These are phyloP conservation scores for Naganishia albida DNA, from an alignment of 1,284 basidiomycete genomes.

Conservation along the genomic window DNA sequence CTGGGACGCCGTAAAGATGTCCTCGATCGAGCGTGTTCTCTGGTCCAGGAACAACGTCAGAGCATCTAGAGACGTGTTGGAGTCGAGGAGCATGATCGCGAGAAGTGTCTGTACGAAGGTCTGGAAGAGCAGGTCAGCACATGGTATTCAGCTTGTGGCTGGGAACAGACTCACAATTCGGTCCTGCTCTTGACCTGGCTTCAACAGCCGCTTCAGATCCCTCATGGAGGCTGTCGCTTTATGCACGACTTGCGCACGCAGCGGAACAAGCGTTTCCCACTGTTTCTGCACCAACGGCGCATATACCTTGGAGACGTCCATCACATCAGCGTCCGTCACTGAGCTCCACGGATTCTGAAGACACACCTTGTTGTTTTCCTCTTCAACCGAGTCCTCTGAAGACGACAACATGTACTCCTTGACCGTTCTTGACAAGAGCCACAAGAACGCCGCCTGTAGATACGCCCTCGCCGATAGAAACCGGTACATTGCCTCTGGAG, in stretches of 20 bases:
- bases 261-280: conserved; percentile 81
- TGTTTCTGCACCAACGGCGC: conserved; percentile 80
- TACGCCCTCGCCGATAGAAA: conserved; percentile 75
- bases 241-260: conserved; percentile 79
- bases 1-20: conserved; percentile 35
- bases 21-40: conserved; percentile 66
- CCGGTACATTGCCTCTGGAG: conserved; percentile 64
- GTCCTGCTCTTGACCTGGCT: conserved; percentile 43
- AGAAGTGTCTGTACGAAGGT: conserved; percentile 72
- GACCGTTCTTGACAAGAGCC: conserved; percentile 78
- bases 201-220: conserved; percentile 46
- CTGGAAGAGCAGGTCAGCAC: conserved; percentile 51
- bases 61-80: conserved; percentile 70
- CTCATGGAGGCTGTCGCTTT: conserved; percentile 74
- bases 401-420: conserved; percentile 46
- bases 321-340: neutral
- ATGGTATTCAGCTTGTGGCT: neutral
- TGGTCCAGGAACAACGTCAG: conserved; percentile 70
- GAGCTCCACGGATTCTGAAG: neutral
- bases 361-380: conserved; percentile 43
- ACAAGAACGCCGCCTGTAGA: conserved; percentile 79
- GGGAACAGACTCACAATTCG: conserved; percentile 32
- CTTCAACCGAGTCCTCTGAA: conserved; percentile 32
- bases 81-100: conserved; percentile 79
- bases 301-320: conserved; percentile 41